Percentiles rank a stretch among this genome's conserved stretches.
Evolutionary conservation across 345 rosid species (phyloP).

Genomic region (Pistacia atlantica): DNA sequence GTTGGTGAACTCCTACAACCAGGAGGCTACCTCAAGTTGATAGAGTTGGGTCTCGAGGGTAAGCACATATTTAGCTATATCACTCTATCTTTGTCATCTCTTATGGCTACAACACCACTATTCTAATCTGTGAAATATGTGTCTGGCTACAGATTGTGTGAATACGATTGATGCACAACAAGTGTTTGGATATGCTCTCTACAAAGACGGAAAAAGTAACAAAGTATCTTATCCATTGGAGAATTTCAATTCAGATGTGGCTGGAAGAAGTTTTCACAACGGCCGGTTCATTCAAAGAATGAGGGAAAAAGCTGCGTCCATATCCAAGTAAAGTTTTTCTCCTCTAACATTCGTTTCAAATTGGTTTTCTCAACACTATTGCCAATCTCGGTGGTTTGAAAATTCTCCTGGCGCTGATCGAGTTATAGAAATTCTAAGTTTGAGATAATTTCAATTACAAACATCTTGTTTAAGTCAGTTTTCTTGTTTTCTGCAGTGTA

Average conservation of each 20-base stretch:
- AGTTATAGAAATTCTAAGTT: no score
- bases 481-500: background rate
- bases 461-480: background rate
- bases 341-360: background rate
- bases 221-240: background rate
- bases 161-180: conserved; percentile 1
- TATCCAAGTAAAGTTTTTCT: background rate
- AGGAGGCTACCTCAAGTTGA: conserved; percentile 59
- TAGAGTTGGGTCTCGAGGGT: conserved; percentile 62
- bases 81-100: background rate
- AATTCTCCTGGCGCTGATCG: no score
- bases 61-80: background rate
- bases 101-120: background rate
- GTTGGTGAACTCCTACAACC: conserved; percentile 69
- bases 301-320: background rate
- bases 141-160: conserved; percentile 5
- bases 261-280: conserved; percentile 6
- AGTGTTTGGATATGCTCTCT: background rate
- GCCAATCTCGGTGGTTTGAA: no score
- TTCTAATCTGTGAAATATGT: background rate
- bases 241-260: background rate
- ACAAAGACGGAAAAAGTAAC: background rate
- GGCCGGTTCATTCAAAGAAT: conserved; percentile 9
- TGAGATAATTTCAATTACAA: no score
- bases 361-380: background rate